Evolutionary conservation across 75 land plant genomes (phyloP), one percentile per base, ranked within the genome.

Genomic region (Cupressus sempervirens): DNA sequence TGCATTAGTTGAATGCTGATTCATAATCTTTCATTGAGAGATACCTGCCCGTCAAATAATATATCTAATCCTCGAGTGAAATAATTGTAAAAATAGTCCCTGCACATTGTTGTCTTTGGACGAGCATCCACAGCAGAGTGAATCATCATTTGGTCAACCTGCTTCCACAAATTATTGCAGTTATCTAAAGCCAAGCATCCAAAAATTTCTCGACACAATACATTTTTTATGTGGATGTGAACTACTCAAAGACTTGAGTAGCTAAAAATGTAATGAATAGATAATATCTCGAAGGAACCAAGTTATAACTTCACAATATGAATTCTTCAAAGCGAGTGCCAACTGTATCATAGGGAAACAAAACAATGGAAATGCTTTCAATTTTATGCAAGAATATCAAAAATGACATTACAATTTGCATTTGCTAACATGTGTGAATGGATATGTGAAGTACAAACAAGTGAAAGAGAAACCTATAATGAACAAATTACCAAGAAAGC

Each of bases 61-160:
- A 97, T 97, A 90, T 97, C 99, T 80, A 97, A 77, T 14, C 99
- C 99, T 80, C 98, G 96, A 34, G 95, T 84, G 74, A 95, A 97
- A 82, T 95, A 97, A 84, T 97, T 97, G 83, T 97, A 97, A 80
- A 97, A 97, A 73, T 97, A 97, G 89, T 97, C 99, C 45, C 94
- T 96, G 91, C 99, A 97, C 26, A 96, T 86, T 12, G 99, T 91
- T 72, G 95, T 91, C 50, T 90, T 88, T 36, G 98, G 99, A 20
- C 93, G 89, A 46, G 96, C 93, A 83, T 95, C 99, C 38, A 97
- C 94, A 32, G 96, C 94, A 87, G 96, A 95, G 85, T 97, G 99
- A 50, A 97, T 97, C 70, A 97, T 93, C 99, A 97, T 97, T 83
- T 97, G 99, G 86, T 97, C 99, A 1, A 97, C 99, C 99, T 97